Conservation (phyloP, 805 yeast genomes). For the Zygosaccharomyces kombuchaensis region DNA sequence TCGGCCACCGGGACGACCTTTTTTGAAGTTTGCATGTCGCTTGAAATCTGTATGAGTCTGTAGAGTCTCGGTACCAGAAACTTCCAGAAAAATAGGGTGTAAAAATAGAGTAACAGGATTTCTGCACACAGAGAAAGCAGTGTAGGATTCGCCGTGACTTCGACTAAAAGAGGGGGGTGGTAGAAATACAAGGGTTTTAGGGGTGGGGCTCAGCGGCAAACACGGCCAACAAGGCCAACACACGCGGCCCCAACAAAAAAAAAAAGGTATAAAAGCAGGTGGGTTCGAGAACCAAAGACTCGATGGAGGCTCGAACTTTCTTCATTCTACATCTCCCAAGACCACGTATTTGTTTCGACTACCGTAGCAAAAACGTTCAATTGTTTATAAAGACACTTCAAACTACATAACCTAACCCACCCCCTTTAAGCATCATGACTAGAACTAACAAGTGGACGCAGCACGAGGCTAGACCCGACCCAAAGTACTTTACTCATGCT, state of each 20-base stretch:
- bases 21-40: neutral
- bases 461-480: constrained; percentile 54
- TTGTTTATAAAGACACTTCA: neutral
- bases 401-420: neutral
- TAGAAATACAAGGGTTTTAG: neutral
- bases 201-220: constrained; percentile 8
- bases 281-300: neutral
- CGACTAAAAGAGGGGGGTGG: neutral
- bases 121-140: neutral
- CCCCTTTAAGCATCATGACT: constrained; percentile 44
- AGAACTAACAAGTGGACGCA: constrained; percentile 74
- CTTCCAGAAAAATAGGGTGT: neutral
- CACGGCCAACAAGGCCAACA: neutral
- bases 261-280: constrained; percentile 1
- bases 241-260: neutral
- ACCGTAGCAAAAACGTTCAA: neutral
- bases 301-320: neutral
- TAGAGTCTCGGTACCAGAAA: neutral
- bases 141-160: neutral
- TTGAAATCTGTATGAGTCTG: too few relatives aligned
- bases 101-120: neutral
- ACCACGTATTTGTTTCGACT: neutral
- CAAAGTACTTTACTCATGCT: constrained; percentile 74
- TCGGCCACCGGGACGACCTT: constrained; percentile 69
- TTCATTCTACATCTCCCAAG: neutral